Conservation (phyloP, 2,329 filamentous ascomycete genomes). For the Microascus cirrosus region DNA sequence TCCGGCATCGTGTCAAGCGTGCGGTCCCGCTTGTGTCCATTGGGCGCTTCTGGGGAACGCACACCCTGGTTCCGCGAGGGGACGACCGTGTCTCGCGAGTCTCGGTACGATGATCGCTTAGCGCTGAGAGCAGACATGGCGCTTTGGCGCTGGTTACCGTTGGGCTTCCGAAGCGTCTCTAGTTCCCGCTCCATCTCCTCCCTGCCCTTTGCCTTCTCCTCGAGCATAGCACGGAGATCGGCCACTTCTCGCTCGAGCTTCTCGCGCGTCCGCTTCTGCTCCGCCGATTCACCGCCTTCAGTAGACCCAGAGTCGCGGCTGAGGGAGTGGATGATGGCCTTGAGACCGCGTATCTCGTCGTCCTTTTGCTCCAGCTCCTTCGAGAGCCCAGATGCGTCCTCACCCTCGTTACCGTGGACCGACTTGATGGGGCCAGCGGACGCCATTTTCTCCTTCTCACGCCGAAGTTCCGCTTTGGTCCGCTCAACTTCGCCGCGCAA, state of each 20-base stretch:
- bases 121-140: constrained; percentile 27
- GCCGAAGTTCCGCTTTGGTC: constrained; percentile 73
- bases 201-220: constrained; percentile 63
- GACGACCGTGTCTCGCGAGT: constrained; percentile 56
- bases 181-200: constrained; percentile 80
- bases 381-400: constrained; percentile 35
- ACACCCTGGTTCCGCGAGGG: constrained; percentile 39
- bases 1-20: constrained; percentile 60
- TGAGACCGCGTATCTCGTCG: constrained; percentile 92
- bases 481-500: constrained; percentile 88
- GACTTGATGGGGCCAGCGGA: constrained; percentile 34
- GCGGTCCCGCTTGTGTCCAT: constrained; percentile 33
- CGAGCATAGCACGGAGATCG: constrained; percentile 62
- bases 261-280: constrained; percentile 50
- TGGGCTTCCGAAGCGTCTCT: constrained; percentile 45
- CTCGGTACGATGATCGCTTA: constrained; percentile 48
- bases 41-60: constrained; percentile 30
- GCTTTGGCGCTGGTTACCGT: constrained; percentile 28
- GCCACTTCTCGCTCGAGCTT: constrained; percentile 71
- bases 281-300: constrained; percentile 28
- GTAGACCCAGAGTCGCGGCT: constrained; percentile 53
- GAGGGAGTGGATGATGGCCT: constrained; percentile 94
- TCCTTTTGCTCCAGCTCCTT: constrained; percentile 89
- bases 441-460: constrained; percentile 71
- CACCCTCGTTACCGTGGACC: constrained; percentile 19